Conservation (phyloP, 1,284 basidiomycete species). For the Chalciporus piperatoides region DNA sequence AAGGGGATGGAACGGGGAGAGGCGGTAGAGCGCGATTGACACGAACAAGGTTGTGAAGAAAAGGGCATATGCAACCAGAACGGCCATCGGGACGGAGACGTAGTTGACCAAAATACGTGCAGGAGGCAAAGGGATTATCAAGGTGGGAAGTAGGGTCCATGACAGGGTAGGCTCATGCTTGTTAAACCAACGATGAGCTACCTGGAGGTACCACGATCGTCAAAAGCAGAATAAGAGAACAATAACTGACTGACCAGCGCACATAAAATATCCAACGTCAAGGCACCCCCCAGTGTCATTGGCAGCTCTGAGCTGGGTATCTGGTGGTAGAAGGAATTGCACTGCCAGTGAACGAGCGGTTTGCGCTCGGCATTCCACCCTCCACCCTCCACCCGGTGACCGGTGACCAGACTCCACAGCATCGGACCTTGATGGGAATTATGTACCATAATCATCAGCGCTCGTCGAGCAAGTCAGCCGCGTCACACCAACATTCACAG, state of each 20-base stretch:
- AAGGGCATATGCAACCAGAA: slow-evolving; percentile 11
- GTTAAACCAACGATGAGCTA: slow-evolving; percentile 20
- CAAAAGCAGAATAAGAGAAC: too few relatives aligned
- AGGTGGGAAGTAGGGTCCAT: slow-evolving; percentile 13
- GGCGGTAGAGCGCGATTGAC: slow-evolving; percentile 30
- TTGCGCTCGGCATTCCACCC: background rate
- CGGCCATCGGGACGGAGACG: slow-evolving; percentile 4
- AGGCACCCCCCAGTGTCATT: slow-evolving; percentile 7
- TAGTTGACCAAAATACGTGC: slow-evolving; percentile 12
- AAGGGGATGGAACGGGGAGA: slow-evolving; percentile 35
- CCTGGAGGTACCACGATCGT: slow-evolving; percentile 3
- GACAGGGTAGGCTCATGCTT: slow-evolving; percentile 19
- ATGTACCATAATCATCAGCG: too few relatives aligned
- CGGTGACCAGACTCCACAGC: background rate
- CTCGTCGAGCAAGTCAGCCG: background rate
- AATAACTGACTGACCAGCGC: slow-evolving; percentile 16
- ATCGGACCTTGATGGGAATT: too few relatives aligned
- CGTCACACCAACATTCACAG: too few relatives aligned
- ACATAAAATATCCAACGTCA: slow-evolving; percentile 19
- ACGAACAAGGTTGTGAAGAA: slow-evolving; percentile 25
- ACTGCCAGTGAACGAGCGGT: too few relatives aligned
- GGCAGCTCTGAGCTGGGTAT: background rate
- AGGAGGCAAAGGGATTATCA: slow-evolving; percentile 16
- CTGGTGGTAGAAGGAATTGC: background rate
- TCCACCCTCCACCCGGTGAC: too few relatives aligned